Base-by-base conservation (phyloP, 2,329 filamentous ascomycete genomes). In the Penicillium psychrosexuale region DNA sequence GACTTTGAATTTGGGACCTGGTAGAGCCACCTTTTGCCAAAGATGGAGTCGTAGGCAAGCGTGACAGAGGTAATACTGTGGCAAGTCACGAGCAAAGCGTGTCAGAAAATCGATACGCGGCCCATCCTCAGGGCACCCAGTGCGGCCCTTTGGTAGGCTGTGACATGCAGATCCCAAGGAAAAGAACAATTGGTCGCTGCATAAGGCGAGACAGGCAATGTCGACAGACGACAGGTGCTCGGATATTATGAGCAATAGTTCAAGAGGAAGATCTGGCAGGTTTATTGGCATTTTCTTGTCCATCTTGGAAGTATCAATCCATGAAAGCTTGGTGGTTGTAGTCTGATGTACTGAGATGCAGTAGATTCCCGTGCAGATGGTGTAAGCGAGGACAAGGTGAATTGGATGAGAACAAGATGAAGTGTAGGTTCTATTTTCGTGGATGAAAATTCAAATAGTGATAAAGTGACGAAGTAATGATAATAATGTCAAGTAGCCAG, bases 21-120 rank as follows among this genome's bases (percentile, higher is more conserved):
- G 55, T 11, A 55, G 40, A 11, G 47, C 34, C 15, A 56, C 13
- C 5, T 47, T 28, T 48, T 12, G 27, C 59, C 59, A 58, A 19
- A 55, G 44, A 31, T 53, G 57, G 33, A 58, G 47, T 51, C 51
- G 43, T 27, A 55, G 28, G 34, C 57, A 61, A 9, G 33, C 46
- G 11, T 39, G 52, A 27, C 51, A 61, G 33, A 57, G 44, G 39
- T 60, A 37, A 24, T 61, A 60, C 38, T 60, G 38, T n/a, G 49
- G 52, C 37, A 51, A 8, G 19, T 44, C 31, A 33, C 8, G 12
- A 37, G 48, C 37, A 31, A 51, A 27, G 2, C 39, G 24, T 37
- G 39, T 37, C 34, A 44, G 30, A 5, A 51, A n/a, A 9, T 37
- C 8, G n/a, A 37, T 30, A 19, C 31, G 39, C 28, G 8, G 22